Conservation (phyloP, 805 yeast genomes). For the Spathaspora arborariae region DNA sequence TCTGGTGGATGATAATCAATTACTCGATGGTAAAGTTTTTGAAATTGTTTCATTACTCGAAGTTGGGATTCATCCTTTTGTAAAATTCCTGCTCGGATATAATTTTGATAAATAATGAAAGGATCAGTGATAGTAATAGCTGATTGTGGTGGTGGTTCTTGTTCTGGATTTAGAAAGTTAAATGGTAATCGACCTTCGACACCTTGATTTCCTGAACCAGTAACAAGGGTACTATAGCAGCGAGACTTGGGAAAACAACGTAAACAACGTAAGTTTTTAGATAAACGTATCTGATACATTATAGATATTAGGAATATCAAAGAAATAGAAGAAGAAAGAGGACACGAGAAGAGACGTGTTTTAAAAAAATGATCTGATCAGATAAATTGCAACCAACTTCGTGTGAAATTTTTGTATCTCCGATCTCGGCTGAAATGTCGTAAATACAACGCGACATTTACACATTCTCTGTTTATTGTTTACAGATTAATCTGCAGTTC, state of each 20-base stretch:
- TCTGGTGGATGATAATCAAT: slow-evolving; percentile 57
- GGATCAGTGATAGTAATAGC: slow-evolving; percentile 59
- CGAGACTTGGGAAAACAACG: background rate
- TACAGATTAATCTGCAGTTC: too few species aligned
- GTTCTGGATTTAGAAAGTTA: background rate
- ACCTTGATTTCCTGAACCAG: slow-evolving; percentile 33
- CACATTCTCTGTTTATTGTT: too few species aligned
- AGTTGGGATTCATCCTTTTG: slow-evolving; percentile 55
- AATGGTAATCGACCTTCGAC: slow-evolving; percentile 36
- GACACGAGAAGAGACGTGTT: too few species aligned
- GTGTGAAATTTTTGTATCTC: background rate
- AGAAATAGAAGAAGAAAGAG: too few species aligned
- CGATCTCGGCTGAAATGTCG: too few species aligned
- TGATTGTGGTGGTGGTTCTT: background rate
- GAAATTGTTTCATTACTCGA: slow-evolving; percentile 61
- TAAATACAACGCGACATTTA: too few species aligned
- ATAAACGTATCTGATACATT: too few species aligned
- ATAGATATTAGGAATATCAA: too few species aligned
- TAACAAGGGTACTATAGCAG: background rate
- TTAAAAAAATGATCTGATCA: too few species aligned
- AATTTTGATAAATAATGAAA: slow-evolving; percentile 49
- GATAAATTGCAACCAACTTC: too few species aligned
- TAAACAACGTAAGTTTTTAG: too few species aligned
- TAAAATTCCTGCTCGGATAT: slow-evolving; percentile 48
- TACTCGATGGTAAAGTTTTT: slow-evolving; percentile 53